A percentile compares a stretch with the other conserved stretches of the same genome.
Evolutionary conservation across 495 filamentous ascomycete genomes (phyloP).

Genomic region (Aspergillus taichungensis): DNA sequence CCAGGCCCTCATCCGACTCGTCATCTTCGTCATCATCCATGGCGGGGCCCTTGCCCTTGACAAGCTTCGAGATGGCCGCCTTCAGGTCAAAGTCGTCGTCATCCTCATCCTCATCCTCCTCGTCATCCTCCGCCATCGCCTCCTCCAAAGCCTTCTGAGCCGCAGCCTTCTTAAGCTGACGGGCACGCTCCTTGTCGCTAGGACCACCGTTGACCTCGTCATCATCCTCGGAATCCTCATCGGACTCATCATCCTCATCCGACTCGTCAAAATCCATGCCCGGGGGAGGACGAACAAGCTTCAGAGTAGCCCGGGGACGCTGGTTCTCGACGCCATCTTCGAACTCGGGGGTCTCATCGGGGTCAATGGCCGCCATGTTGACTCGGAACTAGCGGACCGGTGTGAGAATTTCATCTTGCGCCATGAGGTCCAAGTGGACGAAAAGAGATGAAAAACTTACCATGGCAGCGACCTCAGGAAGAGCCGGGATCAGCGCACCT

Average conservation of each 20-base stretch:
- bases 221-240: conserved; percentile 55
- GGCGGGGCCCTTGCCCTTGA: conserved; percentile 79
- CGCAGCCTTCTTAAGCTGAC: conserved; percentile 67
- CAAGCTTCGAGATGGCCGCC: conserved; percentile 52
- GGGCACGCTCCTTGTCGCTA: conserved; percentile 79
- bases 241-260: conserved; percentile 54
- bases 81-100: conserved; percentile 51
- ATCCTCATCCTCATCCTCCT: conserved; percentile 47
- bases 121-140: conserved; percentile 52
- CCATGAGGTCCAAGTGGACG: neutral
- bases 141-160: conserved; percentile 56
- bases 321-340: conserved; percentile 52
- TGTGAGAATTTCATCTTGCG: neutral
- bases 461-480: conserved; percentile 66
- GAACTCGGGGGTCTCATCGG: conserved; percentile 61
- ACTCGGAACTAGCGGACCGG: conserved; percentile 64
- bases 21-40: conserved; percentile 55
- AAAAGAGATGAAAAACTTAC: conserved; percentile 44
- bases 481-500: conserved; percentile 64
- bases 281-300: conserved; percentile 65
- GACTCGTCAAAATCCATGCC: conserved; percentile 43
- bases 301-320: conserved; percentile 73
- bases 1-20: conserved; percentile 54
- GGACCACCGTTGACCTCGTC: conserved; percentile 79
- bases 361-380: conserved; percentile 97